Conservation (phyloP, 2,329 filamentous ascomycete species). For the Claviceps purpurea region DNA sequence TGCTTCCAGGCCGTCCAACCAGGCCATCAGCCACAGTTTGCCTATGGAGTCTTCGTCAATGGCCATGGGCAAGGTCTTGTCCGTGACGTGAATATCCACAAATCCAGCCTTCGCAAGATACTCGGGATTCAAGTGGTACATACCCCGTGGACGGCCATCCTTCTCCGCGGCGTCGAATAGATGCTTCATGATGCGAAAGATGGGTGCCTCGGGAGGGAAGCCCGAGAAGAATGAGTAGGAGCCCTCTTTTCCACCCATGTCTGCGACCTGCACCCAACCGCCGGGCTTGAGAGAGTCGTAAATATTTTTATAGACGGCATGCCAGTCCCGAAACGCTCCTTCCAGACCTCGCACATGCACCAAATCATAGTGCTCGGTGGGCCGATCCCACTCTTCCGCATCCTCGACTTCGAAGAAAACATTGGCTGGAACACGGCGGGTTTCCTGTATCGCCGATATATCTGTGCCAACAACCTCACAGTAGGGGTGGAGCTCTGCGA, state of each 20-base stretch:
- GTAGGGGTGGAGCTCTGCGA: conserved; percentile 38
- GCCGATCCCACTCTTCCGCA: conserved; percentile 45
- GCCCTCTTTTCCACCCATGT: conserved; percentile 35
- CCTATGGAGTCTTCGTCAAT: conserved; percentile 31
- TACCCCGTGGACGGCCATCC: conserved; percentile 31
- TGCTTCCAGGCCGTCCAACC: conserved; percentile 38
- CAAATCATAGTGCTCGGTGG: conserved; percentile 38
- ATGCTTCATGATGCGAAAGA: conserved; percentile 28
- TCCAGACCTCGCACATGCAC: conserved; percentile 43
- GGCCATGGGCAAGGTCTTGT: conserved; percentile 35
- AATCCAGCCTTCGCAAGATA: conserved; percentile 36
- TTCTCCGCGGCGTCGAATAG: conserved; percentile 28
- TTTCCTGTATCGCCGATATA: conserved; percentile 42
- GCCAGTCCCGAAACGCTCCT: conserved; percentile 43
- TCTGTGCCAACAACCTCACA: conserved; percentile 47
- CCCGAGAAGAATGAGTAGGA: conserved; percentile 17
- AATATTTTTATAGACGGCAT: conserved; percentile 37
- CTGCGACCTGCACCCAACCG: conserved; percentile 43
- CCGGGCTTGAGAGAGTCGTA: conserved; percentile 41
- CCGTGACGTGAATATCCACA: conserved; percentile 33
- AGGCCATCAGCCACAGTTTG: conserved; percentile 39
- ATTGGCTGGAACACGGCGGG: conserved; percentile 42
- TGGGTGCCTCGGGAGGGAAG: conserved; percentile 32
- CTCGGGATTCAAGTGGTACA: conserved; percentile 30
- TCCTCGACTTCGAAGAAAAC: conserved; percentile 48